phyloP scores from a whole-genome alignment of 2,329 filamentous ascomycete species.

The Neonectria magnoliae region DNA sequence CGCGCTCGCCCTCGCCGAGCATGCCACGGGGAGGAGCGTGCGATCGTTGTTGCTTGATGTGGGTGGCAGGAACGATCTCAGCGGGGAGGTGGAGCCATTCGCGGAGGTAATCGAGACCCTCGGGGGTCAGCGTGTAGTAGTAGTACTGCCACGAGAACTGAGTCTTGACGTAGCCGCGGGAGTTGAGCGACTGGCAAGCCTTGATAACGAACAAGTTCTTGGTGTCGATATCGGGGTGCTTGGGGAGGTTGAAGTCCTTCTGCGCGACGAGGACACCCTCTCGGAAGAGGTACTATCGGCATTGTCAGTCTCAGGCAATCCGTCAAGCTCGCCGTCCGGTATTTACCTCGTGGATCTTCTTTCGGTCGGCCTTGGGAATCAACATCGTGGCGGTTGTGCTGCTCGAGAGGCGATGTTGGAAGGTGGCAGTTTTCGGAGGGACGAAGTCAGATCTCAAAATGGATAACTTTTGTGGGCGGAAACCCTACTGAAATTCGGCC shows the following conservation, averaged over 20 bases:
- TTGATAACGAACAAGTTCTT: slow-evolving; percentile 99
- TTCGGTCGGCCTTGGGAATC: slow-evolving; percentile 99
- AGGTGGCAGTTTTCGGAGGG: slow-evolving; percentile 52
- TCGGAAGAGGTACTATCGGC: slow-evolving; percentile 88
- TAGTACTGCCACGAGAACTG: slow-evolving; percentile 99
- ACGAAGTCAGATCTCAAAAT: slow-evolving; percentile 53
- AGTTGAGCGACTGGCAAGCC: slow-evolving; percentile 97
- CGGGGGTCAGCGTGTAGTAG: slow-evolving; percentile 99
- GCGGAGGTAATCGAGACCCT: slow-evolving; percentile 99
- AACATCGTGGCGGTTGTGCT: slow-evolving; percentile 77
- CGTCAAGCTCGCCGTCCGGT: slow-evolving; percentile 24
- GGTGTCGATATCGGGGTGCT: slow-evolving; percentile 98
- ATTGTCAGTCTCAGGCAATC: slow-evolving; percentile 43
- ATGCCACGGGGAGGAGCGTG: slow-evolving; percentile 98
- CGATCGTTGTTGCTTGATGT: slow-evolving; percentile 99
- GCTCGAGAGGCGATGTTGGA: slow-evolving; percentile 61
- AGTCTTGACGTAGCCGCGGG: slow-evolving; percentile 98
- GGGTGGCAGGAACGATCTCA: slow-evolving; percentile 98
- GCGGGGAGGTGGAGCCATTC: slow-evolving; percentile 99
- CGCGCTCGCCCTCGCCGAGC: slow-evolving; percentile 87
- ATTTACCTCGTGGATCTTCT: slow-evolving; percentile 93
- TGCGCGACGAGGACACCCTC: slow-evolving; percentile 94
- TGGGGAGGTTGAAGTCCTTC: slow-evolving; percentile 98
- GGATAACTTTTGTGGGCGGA: slow-evolving; percentile 58
- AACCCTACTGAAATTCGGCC: slow-evolving; percentile 53